Base-by-base conservation (phyloP, 2,329 filamentous ascomycete genomes). In the Claviceps africana region DNA sequence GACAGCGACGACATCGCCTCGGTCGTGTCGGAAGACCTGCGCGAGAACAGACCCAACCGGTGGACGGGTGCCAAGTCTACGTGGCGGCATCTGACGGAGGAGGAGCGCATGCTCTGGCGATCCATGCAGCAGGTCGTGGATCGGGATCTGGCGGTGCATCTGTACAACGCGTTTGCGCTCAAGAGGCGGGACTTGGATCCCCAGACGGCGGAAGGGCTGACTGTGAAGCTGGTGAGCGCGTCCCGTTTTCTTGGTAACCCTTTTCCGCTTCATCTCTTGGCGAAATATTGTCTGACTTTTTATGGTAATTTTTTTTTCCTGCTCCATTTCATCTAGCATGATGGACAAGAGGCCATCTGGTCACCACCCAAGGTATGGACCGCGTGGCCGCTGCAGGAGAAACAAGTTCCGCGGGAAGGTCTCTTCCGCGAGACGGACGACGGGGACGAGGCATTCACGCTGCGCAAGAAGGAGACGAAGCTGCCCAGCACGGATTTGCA, bases 141-240 rank as follows among this genome's bases (percentile, higher is more conserved):
- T 40, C 72, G 76, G 51, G 83, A 96, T 62, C 70, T 96, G 11
- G 74, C 79, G 0, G 68, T 83, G 45, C 90, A 95, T 68, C 70
- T 96, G 5, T 95, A 87, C 69, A 88, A 93, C 65, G 75, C 84
- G 0, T 84, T 85, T 67, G 77, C 77, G 37, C 70, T 94, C 51
- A 88, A 84, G 64, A 59, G 59, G 51, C 59, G 58, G 37, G 61
- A 56, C 7, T 58, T 55, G 37, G 57, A 64, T 43, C 51, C 57
- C 28, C 62, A 51, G 51, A 62, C 59, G 45, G 62, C 61, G 2
- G 51, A 58, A 21, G 59, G 61, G 44, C 51, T 67, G n/a, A 58
- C 59, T 10, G 53, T 66, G 30, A 59, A 58, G 53, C 62, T 57
- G 54, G 66, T 64, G 43, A 33, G 49, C 11, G 17, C 9, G 3